Conservation (phyloP, 1,284 basidiomycete genomes). For the Ganoderma meredithae region DNA sequence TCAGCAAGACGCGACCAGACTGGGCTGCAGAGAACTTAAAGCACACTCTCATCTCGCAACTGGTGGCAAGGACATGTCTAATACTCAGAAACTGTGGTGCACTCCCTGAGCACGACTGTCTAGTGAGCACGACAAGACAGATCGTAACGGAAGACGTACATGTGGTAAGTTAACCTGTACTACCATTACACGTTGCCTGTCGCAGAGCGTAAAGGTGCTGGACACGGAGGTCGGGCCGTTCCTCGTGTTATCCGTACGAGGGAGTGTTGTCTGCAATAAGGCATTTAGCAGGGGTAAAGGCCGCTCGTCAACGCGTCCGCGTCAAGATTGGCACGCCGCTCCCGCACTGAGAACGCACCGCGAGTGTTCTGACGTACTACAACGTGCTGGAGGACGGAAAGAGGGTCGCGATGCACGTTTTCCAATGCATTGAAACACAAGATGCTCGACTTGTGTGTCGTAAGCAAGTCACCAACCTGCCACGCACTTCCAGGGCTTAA, state of each 20-base stretch:
- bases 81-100: too few relatives aligned
- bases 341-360: not conserved
- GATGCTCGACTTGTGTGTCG: not conserved
- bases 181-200: not conserved
- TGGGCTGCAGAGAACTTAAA: too few relatives aligned
- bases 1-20: too few relatives aligned
- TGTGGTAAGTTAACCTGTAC: too few relatives aligned
- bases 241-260: not conserved
- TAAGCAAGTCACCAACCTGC: too few relatives aligned
- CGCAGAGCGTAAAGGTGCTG: not conserved
- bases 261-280: too few relatives aligned
- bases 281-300: not conserved
- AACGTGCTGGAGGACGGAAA: not conserved
- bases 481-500: not conserved
- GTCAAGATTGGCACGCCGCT: not conserved
- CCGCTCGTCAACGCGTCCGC: not conserved
- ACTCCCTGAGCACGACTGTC: too few relatives aligned
- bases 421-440: not conserved
- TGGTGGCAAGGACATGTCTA: too few relatives aligned
- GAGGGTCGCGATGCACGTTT: not conserved
- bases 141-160: too few relatives aligned
- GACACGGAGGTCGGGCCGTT: not conserved
- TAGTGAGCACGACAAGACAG: too few relatives aligned
- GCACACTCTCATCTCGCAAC: too few relatives aligned
- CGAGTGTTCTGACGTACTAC: not conserved